These are phyloP conservation scores for Galerina sulciceps DNA, from an alignment of 768 basidiomycete species.

Conservation along the genomic window DNA sequence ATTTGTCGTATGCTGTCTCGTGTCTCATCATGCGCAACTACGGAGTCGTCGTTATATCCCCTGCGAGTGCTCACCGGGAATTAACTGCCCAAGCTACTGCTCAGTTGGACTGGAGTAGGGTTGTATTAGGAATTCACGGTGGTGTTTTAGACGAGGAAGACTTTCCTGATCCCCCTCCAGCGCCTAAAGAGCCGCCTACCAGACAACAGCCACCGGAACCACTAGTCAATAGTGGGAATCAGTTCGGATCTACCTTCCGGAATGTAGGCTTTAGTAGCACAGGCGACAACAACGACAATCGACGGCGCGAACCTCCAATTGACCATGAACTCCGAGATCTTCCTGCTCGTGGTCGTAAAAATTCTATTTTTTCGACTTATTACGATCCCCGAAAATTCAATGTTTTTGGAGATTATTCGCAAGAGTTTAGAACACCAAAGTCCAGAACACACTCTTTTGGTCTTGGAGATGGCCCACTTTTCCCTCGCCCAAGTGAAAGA, in stretches of 20 bases:
- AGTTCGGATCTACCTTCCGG: not conserved
- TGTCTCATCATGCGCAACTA: slow-evolving; percentile 57
- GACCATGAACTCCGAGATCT: slow-evolving; percentile 1
- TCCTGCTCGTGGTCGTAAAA: slow-evolving; percentile 8
- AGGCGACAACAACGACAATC: not conserved
- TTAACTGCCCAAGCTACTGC: slow-evolving; percentile 59
- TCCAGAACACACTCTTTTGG: slow-evolving; percentile 8
- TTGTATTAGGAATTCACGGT: slow-evolving; percentile 16
- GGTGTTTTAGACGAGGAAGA: not conserved
- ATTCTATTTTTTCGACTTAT: slow-evolving; percentile 10
- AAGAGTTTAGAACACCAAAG: slow-evolving; percentile 1
- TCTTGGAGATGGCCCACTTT: slow-evolving; percentile 22
- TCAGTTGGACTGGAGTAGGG: slow-evolving; percentile 47
- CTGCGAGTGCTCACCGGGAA: slow-evolving; percentile 41
- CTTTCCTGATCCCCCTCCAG: not conserved
- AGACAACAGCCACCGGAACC: not conserved
- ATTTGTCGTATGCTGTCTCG: slow-evolving; percentile 68
- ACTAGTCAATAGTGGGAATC: not conserved
- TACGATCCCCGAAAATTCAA: slow-evolving; percentile 11
- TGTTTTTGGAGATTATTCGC: slow-evolving; percentile 8
- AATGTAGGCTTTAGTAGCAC: not conserved
- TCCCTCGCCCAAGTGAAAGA: slow-evolving; percentile 16
- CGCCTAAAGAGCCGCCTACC: not conserved
- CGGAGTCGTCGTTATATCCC: slow-evolving; percentile 55
- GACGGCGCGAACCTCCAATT: not conserved